Evolutionary conservation across 1,284 basidiomycete genomes (phyloP).

Genomic region (Volvariella volvacea): DNA sequence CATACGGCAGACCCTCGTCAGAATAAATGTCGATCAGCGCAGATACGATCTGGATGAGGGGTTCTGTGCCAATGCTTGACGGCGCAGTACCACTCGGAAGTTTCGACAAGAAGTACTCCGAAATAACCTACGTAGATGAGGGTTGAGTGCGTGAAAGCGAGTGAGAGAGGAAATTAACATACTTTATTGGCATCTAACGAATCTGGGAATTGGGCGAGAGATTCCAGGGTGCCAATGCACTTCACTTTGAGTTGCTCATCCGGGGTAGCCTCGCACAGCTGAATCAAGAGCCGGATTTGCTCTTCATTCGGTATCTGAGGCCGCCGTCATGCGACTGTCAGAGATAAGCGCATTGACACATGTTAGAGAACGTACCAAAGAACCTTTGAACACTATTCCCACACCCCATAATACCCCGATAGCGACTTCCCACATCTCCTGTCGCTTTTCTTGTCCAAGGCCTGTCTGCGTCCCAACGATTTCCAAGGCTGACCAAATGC

Average conservation of each 20-base stretch:
- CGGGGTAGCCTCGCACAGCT: conserved; percentile 49
- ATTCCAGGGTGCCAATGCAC: conserved; percentile 78
- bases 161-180: conserved; percentile 15
- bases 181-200: conserved; percentile 70
- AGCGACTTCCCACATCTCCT: conserved; percentile 67
- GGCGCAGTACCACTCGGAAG: conserved; percentile 33
- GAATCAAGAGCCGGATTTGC: conserved; percentile 62
- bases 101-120: conserved; percentile 59
- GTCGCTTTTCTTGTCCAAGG: conserved; percentile 57
- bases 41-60: conserved; percentile 76
- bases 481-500: conserved; percentile 49
- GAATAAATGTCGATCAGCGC: conserved; percentile 93
- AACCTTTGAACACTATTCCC: conserved; percentile 61
- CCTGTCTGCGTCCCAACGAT: conserved; percentile 55
- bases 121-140: conserved; percentile 52
- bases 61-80: conserved; percentile 53
- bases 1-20: conserved; percentile 82
- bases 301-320: conserved; percentile 44
- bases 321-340: background rate
- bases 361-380: conserved; percentile 35
- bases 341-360: background rate
- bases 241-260: conserved; percentile 61
- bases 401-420: conserved; percentile 77
- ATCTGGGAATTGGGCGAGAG: conserved; percentile 64
- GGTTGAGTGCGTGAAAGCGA: conserved; percentile 1